These are phyloP conservation scores for Cryptomeria japonica DNA, from an alignment of 75 land plant species.

Conservation along the genomic window DNA sequence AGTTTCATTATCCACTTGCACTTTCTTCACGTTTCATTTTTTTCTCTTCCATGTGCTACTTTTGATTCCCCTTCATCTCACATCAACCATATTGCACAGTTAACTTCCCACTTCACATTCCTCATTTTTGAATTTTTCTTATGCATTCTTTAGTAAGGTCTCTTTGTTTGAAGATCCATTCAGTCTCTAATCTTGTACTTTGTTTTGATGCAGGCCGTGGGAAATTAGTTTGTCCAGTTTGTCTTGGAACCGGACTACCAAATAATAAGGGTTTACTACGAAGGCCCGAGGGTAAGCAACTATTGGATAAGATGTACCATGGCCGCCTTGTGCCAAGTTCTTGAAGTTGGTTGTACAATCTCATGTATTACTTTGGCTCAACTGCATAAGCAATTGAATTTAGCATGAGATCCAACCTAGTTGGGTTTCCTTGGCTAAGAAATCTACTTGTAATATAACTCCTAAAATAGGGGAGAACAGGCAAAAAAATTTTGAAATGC, in stretches of 20 bases:
- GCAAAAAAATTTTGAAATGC: neutral
- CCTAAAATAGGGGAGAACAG: neutral
- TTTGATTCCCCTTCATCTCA: slow-evolving; percentile 2
- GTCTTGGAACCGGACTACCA: slow-evolving; percentile 91
- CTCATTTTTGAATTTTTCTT: neutral
- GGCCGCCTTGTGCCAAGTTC: slow-evolving; percentile 80
- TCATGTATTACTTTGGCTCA: neutral
- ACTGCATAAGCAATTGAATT: neutral
- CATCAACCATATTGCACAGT: neutral
- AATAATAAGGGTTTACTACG: slow-evolving; percentile 95
- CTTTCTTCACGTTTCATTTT: neutral
- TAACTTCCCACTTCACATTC: neutral
- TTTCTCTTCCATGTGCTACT: neutral
- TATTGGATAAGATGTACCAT: slow-evolving; percentile 95
- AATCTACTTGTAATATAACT: slow-evolving; percentile 1
- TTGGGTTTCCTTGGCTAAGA: neutral
- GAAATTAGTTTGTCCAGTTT: slow-evolving; percentile 94
- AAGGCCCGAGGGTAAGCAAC: slow-evolving; percentile 73
- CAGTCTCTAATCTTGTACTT: neutral
- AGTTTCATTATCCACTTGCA: neutral
- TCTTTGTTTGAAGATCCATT: neutral
- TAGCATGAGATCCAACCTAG: neutral
- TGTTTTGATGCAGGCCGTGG: slow-evolving; percentile 73
- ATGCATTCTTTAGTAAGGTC: neutral
- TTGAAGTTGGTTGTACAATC: slow-evolving; percentile 12